Conservation (phyloP, 208 protist species). For the Angomonas desouzai region DNA sequence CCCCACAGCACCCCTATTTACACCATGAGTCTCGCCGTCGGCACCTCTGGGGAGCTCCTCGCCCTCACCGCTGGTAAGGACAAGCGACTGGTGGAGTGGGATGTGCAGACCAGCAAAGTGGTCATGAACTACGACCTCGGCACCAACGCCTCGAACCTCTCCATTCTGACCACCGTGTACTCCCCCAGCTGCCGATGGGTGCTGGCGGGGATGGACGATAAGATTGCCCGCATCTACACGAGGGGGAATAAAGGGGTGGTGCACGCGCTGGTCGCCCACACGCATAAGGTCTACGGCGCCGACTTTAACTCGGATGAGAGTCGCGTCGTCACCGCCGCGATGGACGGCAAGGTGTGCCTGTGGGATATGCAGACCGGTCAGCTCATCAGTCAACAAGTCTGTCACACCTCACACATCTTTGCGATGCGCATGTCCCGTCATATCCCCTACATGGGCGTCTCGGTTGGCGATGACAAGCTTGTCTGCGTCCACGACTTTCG, state of each 20-base stretch:
- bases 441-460: constrained; percentile 37
- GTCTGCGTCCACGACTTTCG: constrained; percentile 72
- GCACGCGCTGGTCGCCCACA: constrained; percentile 35
- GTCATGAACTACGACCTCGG: constrained; percentile 22
- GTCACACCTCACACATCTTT: constrained; percentile 58
- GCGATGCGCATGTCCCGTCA: constrained; percentile 30
- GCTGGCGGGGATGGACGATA: constrained; percentile 31
- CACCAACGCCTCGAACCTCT: constrained; percentile 14
- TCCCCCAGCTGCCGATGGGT: constrained; percentile 18
- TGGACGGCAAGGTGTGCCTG: constrained; percentile 47
- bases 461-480: constrained; percentile 43
- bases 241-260: constrained; percentile 10
- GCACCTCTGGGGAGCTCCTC: constrained; percentile 16
- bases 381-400: constrained; percentile 20
- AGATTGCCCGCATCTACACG: constrained; percentile 20
- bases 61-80: constrained; percentile 30
- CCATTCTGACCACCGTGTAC: constrained; percentile 24
- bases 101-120: constrained; percentile 14
- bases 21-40: constrained; percentile 29
- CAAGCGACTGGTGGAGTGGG: constrained; percentile 28
- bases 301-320: constrained; percentile 31
- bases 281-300: constrained; percentile 53
- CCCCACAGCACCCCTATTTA: constrained; percentile 38
- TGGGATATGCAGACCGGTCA: constrained; percentile 51
- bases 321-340: constrained; percentile 39